Base-by-base conservation (phyloP, 495 filamentous ascomycete species). In the Aspergillus heteromorphus region DNA sequence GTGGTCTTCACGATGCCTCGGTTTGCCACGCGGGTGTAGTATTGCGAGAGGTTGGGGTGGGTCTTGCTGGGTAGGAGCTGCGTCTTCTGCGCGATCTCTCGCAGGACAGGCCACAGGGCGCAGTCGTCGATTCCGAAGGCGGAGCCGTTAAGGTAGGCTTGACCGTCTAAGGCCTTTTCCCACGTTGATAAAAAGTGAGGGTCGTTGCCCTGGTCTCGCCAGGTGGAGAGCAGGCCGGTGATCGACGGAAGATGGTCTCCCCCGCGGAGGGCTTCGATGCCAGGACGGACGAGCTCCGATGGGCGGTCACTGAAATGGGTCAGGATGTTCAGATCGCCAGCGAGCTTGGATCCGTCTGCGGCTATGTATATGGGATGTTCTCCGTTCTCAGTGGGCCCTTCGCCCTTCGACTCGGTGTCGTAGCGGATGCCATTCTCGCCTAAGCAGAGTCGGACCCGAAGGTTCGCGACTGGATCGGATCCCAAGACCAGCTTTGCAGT, bases 21-120 rank as follows among this genome's bases (percentile, higher is more conserved):
- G 47, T 72, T 72, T 58, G 65, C 69, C 19, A 85, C 74, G 13
- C 73, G 71, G 0, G 64, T 58, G 56, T 84, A 80, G 56, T 86
- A 86, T 30, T 65, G 70, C n/a, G 58, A 56, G n/a, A 86, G 49
- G n/a, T 70, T 73, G 18, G 68, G 67, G 43, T 77, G 77, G 4
- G 49, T 59, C 17, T 57, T 56, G 61, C 57, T 57, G 34, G 61
- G 58, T 53, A 72, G 51, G 40, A 56, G 48, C 48, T 62, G 66
- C 41, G 47, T 66, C 11, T 57, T 54, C 6, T 63, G 61, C 8
- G 81, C 69, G 9, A 88, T 77, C 25, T 84, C 78, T 47, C 84
- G 66, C 38, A 92, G 67, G 9, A 88, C 76, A 0, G 88, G 87
- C 85, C 85, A 91, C 9, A 89, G 70, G 0, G 83, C 81, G 60